These are phyloP conservation scores for Glycyrrhiza uralensis DNA, from an alignment of 306 rosid genomes.

Conservation along the genomic window DNA sequence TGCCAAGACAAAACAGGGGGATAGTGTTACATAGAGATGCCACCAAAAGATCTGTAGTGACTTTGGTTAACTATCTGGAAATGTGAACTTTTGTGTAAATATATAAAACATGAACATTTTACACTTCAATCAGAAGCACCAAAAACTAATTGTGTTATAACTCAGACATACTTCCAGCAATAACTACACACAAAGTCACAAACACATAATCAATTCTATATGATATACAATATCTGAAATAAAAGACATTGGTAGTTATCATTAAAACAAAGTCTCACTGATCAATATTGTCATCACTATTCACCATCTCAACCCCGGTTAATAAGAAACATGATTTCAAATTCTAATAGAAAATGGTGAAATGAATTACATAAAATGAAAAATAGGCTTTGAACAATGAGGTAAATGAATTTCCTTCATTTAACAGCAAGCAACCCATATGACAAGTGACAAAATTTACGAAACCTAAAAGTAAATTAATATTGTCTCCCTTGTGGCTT, in stretches of 20 bases:
- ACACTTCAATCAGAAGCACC: not conserved
- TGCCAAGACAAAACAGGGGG: not conserved
- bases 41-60: not conserved
- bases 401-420: not conserved
- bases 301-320: not conserved
- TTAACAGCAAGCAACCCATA: not conserved
- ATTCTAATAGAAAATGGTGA: not conserved
- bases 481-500: not conserved
- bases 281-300: not conserved
- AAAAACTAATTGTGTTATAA: not conserved
- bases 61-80: not conserved
- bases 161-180: not conserved
- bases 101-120: not conserved
- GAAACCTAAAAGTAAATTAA: not conserved
- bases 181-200: not conserved
- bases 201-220: not conserved
- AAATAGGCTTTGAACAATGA: not conserved
- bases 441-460: not conserved
- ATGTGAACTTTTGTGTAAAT: not conserved
- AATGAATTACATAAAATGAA: not conserved
- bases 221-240: not conserved
- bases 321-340: not conserved
- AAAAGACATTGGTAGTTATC: not conserved
- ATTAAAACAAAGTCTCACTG: not conserved
- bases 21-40: not conserved